These are phyloP conservation scores for Mucor indicus DNA, from an alignment of 371 early-diverging fungal species.

Conservation along the genomic window DNA sequence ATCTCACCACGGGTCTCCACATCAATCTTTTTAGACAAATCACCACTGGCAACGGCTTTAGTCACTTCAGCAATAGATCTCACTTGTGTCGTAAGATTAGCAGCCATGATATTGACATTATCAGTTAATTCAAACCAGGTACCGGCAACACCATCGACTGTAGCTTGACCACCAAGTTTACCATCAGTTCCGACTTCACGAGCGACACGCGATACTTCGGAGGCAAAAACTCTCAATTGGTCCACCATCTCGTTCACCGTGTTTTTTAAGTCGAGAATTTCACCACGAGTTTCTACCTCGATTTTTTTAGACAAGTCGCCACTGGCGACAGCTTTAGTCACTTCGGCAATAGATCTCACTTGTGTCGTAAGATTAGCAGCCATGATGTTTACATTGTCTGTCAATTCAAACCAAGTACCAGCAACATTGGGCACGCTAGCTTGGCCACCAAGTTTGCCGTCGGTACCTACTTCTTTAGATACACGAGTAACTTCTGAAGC, in stretches of 20 bases:
- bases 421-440: conserved; percentile 44
- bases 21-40: conserved; percentile 51
- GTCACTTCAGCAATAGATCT: conserved; percentile 49
- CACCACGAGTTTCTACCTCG: conserved; percentile 25
- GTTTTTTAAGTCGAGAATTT: conserved; percentile 30
- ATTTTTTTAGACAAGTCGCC: conserved; percentile 48
- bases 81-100: conserved; percentile 55
- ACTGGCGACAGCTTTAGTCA: conserved; percentile 30
- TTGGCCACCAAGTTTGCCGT: conserved; percentile 31
- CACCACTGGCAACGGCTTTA: conserved; percentile 53
- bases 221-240: conserved; percentile 34
- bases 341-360: conserved; percentile 41
- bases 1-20: conserved; percentile 66
- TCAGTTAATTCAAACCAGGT: conserved; percentile 62
- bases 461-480: conserved; percentile 19
- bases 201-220: conserved; percentile 32
- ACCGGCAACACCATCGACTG: conserved; percentile 51
- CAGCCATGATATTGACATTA: conserved; percentile 56
- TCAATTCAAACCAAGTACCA: conserved; percentile 62
- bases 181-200: conserved; percentile 51
- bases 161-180: conserved; percentile 41
- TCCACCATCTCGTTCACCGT: conserved; percentile 44
- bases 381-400: conserved; percentile 53
- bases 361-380: conserved; percentile 40
- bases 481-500: conserved; percentile 22